These are phyloP conservation scores for Fusarium globosum DNA, from an alignment of 2,329 filamentous ascomycete species.

Conservation along the genomic window DNA sequence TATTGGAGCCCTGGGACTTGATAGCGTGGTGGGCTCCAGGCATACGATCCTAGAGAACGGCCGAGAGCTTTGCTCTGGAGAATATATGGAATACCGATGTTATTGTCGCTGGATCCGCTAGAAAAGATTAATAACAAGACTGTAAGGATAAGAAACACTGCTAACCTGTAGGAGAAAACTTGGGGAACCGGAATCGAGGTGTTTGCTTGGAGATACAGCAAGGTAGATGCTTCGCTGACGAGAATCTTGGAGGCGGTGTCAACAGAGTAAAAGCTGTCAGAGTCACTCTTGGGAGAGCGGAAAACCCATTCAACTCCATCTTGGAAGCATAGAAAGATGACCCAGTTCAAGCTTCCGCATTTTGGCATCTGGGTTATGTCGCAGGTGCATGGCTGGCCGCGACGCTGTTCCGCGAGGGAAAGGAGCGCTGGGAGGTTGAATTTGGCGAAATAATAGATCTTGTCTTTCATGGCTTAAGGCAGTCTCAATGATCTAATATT, in stretches of 20 bases:
- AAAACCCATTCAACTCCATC: background rate
- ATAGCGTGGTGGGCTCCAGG: background rate
- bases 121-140: fast-evolving
- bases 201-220: background rate
- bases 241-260: background rate
- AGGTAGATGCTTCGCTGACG: background rate
- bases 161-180: background rate
- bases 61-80: background rate
- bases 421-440: background rate
- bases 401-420: background rate
- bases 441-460: background rate
- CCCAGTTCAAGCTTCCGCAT: background rate
- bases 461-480: background rate
- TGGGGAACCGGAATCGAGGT: background rate
- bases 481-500: fast-evolving
- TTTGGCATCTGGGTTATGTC: background rate
- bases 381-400: background rate
- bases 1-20: background rate
- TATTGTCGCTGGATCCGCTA: background rate
- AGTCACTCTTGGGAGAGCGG: fast-evolving
- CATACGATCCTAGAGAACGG: background rate
- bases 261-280: fast-evolving
- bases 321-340: fast-evolving
- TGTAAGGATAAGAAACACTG: fast-evolving
- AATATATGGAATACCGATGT: background rate